These are phyloP conservation scores for Mycena galopus DNA, from an alignment of 768 basidiomycete species.

Conservation along the genomic window DNA sequence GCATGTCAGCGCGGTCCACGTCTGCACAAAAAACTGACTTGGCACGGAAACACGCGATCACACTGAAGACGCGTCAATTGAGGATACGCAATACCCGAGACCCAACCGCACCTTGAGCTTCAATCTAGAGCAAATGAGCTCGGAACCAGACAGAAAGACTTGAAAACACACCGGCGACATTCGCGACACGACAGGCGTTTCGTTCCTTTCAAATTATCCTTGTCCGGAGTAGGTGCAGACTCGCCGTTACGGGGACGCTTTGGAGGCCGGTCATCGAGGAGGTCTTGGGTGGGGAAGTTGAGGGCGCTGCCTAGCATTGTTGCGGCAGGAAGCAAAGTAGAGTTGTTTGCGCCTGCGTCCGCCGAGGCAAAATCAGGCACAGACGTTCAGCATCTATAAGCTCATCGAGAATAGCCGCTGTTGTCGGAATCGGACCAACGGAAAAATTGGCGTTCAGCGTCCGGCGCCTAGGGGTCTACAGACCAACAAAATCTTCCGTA, in stretches of 20 bases:
- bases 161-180: slow-evolving; percentile 57
- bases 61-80: slow-evolving; percentile 50
- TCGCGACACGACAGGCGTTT: slow-evolving; percentile 62
- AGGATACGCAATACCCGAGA: not conserved
- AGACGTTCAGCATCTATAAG: slow-evolving; percentile 23
- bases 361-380: slow-evolving; percentile 27
- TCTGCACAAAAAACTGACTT: slow-evolving; percentile 48
- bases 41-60: slow-evolving; percentile 75
- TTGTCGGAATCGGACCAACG: slow-evolving; percentile 7
- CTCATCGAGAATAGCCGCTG: slow-evolving; percentile 17
- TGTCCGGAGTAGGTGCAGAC: slow-evolving; percentile 47
- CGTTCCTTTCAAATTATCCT: slow-evolving; percentile 46
- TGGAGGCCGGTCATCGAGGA: slow-evolving; percentile 42
- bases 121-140: slow-evolving; percentile 46
- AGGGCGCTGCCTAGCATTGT: slow-evolving; percentile 37
- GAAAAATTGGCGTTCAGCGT: not conserved
- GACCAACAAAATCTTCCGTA: not conserved
- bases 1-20: slow-evolving; percentile 32
- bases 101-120: slow-evolving; percentile 60
- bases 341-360: slow-evolving; percentile 23
- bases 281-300: slow-evolving; percentile 40
- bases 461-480: not conserved
- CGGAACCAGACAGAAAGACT: not conserved
- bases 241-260: slow-evolving; percentile 49
- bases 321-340: slow-evolving; percentile 24